phyloP scores from a whole-genome alignment of 345 rosid species.

The Gossypium turneri region DNA sequence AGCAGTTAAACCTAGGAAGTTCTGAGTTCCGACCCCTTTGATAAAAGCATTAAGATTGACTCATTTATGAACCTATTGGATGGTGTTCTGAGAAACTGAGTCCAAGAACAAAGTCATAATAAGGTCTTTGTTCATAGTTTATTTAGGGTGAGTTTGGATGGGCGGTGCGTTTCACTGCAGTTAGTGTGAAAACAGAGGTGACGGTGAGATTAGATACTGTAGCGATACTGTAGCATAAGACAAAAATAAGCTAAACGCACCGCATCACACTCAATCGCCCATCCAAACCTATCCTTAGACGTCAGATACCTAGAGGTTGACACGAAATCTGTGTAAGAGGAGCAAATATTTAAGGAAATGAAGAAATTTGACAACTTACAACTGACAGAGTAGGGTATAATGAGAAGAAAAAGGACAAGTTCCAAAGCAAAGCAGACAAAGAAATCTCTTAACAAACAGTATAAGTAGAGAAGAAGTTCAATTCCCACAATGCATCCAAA shows the following conservation, averaged over 20 bases:
- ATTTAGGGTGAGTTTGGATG: neutral
- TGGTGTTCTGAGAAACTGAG: neutral
- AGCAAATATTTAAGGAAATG: neutral
- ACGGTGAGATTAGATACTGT: too few relatives aligned
- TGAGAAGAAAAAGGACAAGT: neutral
- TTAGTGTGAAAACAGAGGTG: too few relatives aligned
- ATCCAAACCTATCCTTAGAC: neutral
- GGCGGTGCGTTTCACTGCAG: too few relatives aligned
- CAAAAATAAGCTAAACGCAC: too few relatives aligned
- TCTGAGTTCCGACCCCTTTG: neutral
- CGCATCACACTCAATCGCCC: too few relatives aligned
- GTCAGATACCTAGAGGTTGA: neutral
- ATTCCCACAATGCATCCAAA: neutral
- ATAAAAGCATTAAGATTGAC: neutral
- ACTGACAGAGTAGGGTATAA: neutral
- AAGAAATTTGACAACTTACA: neutral
- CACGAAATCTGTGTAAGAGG: neutral
- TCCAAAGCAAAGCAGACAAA: neutral
- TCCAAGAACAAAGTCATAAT: conserved; percentile 5
- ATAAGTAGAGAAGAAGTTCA: neutral
- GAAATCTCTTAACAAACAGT: neutral
- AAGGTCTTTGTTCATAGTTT: neutral
- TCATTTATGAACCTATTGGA: neutral
- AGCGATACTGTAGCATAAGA: too few relatives aligned
- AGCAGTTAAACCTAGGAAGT: neutral